These are phyloP conservation scores for Psilocybe sp. DNA, from an alignment of 768 basidiomycete genomes.

Conservation along the genomic window DNA sequence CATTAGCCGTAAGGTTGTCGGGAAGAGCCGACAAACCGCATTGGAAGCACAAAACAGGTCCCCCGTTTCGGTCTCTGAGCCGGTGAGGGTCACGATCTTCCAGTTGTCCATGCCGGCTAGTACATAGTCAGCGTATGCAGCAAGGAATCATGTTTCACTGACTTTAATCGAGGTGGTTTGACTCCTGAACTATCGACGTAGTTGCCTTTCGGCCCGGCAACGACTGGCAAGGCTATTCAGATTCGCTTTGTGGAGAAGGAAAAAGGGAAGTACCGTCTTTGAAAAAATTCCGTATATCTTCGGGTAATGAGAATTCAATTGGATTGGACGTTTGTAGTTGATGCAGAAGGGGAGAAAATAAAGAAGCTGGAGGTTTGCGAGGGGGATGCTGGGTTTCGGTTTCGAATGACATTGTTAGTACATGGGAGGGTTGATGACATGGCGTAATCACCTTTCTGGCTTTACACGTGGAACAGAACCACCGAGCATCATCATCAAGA, in stretches of 20 bases:
- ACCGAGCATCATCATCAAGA: slow-evolving; percentile 73
- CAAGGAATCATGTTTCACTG: slow-evolving; percentile 17
- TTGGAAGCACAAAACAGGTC: slow-evolving; percentile 84
- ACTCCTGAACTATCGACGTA: slow-evolving; percentile 81
- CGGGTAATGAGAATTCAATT: slow-evolving; percentile 81
- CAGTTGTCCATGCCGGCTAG: slow-evolving; percentile 78
- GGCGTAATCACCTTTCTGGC: slow-evolving; percentile 56
- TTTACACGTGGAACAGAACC: slow-evolving; percentile 76
- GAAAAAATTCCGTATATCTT: slow-evolving; percentile 80
- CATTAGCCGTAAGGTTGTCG: slow-evolving; percentile 44
- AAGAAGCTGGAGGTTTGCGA: slow-evolving; percentile 61
- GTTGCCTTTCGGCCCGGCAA: slow-evolving; percentile 71
- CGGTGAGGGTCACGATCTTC: slow-evolving; percentile 91
- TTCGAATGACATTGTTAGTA: slow-evolving; percentile 12
- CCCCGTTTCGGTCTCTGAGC: slow-evolving; percentile 80
- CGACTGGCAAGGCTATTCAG: slow-evolving; percentile 47
- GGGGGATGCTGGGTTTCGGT: slow-evolving; percentile 55
- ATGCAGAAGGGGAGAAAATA: slow-evolving; percentile 71
- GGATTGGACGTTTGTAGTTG: slow-evolving; percentile 69
- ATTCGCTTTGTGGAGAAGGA: slow-evolving; percentile 14
- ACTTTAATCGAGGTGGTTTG: slow-evolving; percentile 83
- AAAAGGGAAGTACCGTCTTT: slow-evolving; percentile 67
- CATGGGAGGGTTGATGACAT: slow-evolving; percentile 13
- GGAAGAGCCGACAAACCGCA: slow-evolving; percentile 83
- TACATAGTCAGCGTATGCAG: slow-evolving; percentile 10